phyloP scores from a whole-genome alignment of 2,329 filamentous ascomycete species.

The Cladophialophora yegresii region DNA sequence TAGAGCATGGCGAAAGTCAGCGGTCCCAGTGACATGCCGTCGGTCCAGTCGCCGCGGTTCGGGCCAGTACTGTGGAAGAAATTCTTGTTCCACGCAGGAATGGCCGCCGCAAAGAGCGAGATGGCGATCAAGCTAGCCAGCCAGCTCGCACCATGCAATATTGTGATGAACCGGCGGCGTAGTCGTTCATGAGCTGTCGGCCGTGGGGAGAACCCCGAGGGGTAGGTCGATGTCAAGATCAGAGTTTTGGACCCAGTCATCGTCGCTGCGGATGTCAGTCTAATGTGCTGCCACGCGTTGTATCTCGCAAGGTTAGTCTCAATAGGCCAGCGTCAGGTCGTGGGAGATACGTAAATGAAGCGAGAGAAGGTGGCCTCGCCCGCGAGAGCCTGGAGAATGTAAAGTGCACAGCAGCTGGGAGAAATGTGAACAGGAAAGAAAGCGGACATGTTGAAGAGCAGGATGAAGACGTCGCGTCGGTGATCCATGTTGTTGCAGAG shows the following conservation, averaged over 20 bases:
- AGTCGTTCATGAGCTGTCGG: slow-evolving; percentile 17
- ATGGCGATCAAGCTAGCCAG: slow-evolving; percentile 37
- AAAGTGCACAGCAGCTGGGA: slow-evolving; percentile 3
- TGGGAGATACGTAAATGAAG: not conserved
- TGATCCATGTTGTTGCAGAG: slow-evolving; percentile 11
- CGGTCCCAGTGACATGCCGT: slow-evolving; percentile 39
- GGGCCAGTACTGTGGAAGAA: slow-evolving; percentile 39
- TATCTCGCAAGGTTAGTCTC: not conserved
- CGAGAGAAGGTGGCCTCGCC: not conserved
- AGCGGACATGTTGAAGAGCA: slow-evolving; percentile 7
- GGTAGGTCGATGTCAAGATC: slow-evolving; percentile 29
- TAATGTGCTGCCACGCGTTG: slow-evolving; percentile 1
- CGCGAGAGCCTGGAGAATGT: slow-evolving; percentile 1
- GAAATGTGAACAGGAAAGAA: slow-evolving; percentile 2
- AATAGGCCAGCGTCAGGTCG: slow-evolving; percentile 3
- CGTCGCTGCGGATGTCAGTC: not conserved
- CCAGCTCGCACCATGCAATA: slow-evolving; percentile 35
- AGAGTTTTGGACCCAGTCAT: slow-evolving; percentile 28
- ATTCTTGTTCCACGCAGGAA: slow-evolving; percentile 38
- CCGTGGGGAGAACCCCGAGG: slow-evolving; percentile 21
- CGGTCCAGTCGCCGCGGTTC: slow-evolving; percentile 40
- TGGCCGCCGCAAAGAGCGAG: slow-evolving; percentile 38
- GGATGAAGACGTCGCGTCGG: slow-evolving; percentile 1
- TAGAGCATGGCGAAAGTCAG: slow-evolving; percentile 33
- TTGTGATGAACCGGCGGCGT: slow-evolving; percentile 26